A percentile compares a stretch with the other conserved stretches of the same genome.
Conservation (phyloP, 2,329 filamentous ascomycete species). For the Xylariaceae sp. region DNA sequence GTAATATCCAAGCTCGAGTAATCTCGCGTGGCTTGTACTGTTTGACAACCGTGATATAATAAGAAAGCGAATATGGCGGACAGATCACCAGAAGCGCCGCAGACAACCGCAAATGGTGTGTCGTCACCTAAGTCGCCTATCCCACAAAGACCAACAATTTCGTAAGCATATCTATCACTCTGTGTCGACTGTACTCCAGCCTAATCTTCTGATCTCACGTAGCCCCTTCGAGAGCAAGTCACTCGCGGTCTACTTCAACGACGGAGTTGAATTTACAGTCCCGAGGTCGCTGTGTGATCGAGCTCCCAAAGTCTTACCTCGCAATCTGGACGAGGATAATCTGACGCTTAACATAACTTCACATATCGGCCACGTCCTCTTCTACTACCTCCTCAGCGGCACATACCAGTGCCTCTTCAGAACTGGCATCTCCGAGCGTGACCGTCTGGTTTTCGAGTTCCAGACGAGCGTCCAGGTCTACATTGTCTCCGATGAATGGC, state of each 20-base stretch:
- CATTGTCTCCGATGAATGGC: slow-evolving; percentile 14
- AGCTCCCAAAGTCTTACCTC: background rate
- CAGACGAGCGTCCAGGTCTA: slow-evolving; percentile 18
- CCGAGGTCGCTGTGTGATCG: background rate
- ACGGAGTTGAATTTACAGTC: background rate
- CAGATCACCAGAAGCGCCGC: background rate
- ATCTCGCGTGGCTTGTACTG: too few species aligned
- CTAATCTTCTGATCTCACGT: background rate
- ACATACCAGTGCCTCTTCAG: slow-evolving; percentile 22
- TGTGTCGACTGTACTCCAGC: background rate
- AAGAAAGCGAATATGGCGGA: slow-evolving; percentile 7
- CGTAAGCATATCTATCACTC: background rate
- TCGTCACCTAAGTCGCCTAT: background rate
- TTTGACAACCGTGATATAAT: too few species aligned
- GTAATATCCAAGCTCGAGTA: too few species aligned
- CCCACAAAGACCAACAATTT: background rate
- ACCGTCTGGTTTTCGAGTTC: slow-evolving; percentile 17
- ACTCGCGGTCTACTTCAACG: background rate
- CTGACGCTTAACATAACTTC: slow-evolving; percentile 4
- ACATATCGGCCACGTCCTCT: slow-evolving; percentile 19
- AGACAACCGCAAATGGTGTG: background rate
- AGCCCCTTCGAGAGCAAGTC: background rate
- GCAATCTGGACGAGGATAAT: background rate
- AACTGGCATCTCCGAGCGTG: slow-evolving; percentile 9
- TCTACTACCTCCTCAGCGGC: slow-evolving; percentile 22